Evolutionary conservation across 192 early-diverging fungal species (phyloP), one percentile per base, ranked within the genome.

Genomic region (Entomortierella lignicola): DNA sequence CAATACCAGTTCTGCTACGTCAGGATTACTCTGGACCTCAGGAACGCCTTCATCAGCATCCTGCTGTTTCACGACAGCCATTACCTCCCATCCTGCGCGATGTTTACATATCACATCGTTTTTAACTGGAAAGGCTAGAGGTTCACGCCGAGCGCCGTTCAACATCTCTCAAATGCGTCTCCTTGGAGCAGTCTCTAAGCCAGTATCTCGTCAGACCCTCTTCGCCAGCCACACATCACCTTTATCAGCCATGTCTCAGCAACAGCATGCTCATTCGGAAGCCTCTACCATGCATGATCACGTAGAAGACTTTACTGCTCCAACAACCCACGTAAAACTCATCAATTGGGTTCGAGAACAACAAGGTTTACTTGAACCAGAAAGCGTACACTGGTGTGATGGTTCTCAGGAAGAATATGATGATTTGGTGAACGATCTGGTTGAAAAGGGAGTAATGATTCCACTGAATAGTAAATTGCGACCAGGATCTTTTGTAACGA

Each of bases 311-410:
- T 31, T 31, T 6, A 20, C 47, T 4, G 42, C 57, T 4, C 63
- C 75, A 18, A 79, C 67, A n/a, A 20, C 23, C 0, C 75, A 79
- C 31, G 23, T 30, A 13, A 79, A 66, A 20, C 67, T 79, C 6
- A 7, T 66, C 39, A 23, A 50, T n/a, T 79, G 75, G 75, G 68
- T 79, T 44, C 75, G 56, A 43, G 75, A 62, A 4, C 75, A 79
- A 43, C 67, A 70, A 32, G 10, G 59, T 10, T 25, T 79, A 18
- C 63, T 79, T 0, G 75, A 79, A 39, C 75, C 75, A 20, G 75
- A 79, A 39, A 47, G 70, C 37, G 68, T 79, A 18, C 75, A 79
- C 31, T 79, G 75, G 75, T 79, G 75, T 25, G 75, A 79, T 65
- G 75, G 75, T 0, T 66, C 75, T 4, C 34, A 79, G 29, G 67